Conservation (phyloP, 1,284 basidiomycete genomes). For the Phenoliferia sp. region DNA sequence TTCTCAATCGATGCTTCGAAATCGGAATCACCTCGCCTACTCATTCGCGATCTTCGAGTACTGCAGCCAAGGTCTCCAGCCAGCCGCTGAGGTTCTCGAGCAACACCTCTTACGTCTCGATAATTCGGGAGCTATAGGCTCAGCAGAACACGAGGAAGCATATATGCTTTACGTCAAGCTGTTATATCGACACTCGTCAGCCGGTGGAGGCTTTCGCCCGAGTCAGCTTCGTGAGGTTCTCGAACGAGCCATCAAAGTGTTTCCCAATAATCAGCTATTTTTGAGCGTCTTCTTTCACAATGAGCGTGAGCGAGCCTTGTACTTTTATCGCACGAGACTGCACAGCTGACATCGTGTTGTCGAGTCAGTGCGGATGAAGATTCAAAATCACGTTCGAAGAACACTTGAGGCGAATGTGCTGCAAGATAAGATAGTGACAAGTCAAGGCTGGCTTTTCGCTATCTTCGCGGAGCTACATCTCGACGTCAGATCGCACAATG, state of each 20-base stretch:
- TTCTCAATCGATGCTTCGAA: conserved; percentile 29
- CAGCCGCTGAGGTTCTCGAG: conserved; percentile 53
- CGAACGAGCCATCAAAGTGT: conserved; percentile 54
- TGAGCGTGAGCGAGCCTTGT: conserved; percentile 55
- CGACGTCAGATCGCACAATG: conserved; percentile 27
- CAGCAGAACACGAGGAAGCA: conserved; percentile 55
- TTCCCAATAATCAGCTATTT: conserved; percentile 67
- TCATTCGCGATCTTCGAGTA: conserved; percentile 33
- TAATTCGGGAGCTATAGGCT: conserved; percentile 34
- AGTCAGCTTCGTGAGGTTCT: conserved; percentile 57
- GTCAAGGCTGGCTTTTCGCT: conserved; percentile 37
- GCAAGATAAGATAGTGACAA: conserved; percentile 55
- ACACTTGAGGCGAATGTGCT: conserved; percentile 59
- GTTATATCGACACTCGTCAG: conserved; percentile 57
- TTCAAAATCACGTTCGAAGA: conserved; percentile 59
- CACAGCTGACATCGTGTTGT: conserved; percentile 61
- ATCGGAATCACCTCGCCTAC: conserved; percentile 34
- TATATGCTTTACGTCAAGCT: conserved; percentile 56
- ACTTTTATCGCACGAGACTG: background rate
- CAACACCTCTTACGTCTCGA: conserved; percentile 32
- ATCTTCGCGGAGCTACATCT: conserved; percentile 39
- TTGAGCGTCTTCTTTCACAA: conserved; percentile 71
- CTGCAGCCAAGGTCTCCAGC: conserved; percentile 40
- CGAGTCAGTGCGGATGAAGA: conserved; percentile 40
- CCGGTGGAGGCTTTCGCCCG: conserved; percentile 58